Evolutionary conservation across 495 filamentous ascomycete genomes (phyloP).

Genomic region (Penicillium mononematosum): DNA sequence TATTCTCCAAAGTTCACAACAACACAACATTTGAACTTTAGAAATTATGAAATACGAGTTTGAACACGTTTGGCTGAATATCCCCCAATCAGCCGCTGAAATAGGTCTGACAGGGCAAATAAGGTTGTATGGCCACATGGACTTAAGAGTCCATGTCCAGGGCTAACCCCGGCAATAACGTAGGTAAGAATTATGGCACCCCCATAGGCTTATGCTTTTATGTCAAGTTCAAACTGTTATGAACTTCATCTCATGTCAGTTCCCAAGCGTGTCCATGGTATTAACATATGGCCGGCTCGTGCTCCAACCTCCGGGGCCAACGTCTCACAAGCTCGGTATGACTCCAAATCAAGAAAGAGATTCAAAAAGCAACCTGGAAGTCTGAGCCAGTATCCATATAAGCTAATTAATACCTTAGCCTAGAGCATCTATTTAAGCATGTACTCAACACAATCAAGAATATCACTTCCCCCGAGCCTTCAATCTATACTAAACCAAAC

Average conservation of each 20-base stretch:
- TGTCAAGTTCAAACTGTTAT: background rate
- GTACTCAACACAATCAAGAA: background rate
- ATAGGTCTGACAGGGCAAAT: background rate
- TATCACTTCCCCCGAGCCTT: background rate
- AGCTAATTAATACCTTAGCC: background rate
- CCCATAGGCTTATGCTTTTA: background rate
- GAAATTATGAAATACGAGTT: background rate
- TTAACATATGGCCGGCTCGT: background rate
- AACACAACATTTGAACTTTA: background rate
- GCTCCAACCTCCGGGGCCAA: background rate
- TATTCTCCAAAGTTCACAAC: background rate
- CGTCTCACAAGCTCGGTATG: conserved; percentile 5
- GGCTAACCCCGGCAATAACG: background rate
- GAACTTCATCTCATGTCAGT: background rate
- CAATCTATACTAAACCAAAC: background rate
- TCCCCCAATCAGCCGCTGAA: background rate
- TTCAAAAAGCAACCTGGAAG: background rate
- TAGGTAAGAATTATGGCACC: background rate
- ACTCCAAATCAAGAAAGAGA: background rate
- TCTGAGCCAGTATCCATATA: background rate
- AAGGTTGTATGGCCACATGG: conserved; percentile 10
- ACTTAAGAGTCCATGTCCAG: background rate
- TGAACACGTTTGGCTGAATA: background rate
- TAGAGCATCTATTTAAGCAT: background rate
- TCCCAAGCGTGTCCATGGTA: background rate